Evolutionary conservation across 805 yeast genomes (phyloP), one percentile per base, ranked within the genome.

Genomic region (Barnettozyma wickerhamii): DNA sequence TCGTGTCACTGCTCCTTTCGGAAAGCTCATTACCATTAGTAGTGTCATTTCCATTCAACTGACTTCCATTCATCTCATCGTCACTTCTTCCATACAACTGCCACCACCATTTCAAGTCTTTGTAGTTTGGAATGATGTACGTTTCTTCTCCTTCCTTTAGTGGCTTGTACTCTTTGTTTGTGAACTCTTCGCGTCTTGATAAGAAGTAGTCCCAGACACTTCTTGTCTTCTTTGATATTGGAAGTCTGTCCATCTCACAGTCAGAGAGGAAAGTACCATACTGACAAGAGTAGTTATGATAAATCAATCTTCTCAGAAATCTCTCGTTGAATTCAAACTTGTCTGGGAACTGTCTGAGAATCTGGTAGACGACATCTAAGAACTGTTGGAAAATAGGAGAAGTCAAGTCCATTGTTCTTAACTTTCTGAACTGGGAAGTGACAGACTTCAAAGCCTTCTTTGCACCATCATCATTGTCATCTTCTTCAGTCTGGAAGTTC

Each of bases 321-420:
- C 96, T 65, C 59, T 90, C 96, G 55, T 90, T 89, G 63, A 81
- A 90, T 62, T 91, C 96, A 60, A 93, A 93, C 34, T 68, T 64
- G 1, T 65, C 53, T 0, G 96, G 95, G 50, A 76, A 71, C 56
- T 88, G 95, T 7, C 78, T 61, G 38, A 74, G 60, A 15, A 91
- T 57, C 57, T 93, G 99, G 59, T 82, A 89, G 2, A 88, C 84
- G 48, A 93, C 81, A 55, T 93, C 99, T 34, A 93, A 62, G 62
- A 90, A 93, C 57, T 93, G 99, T 53, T 89, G 97, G 64, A 93
- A 91, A 2, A 90, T 77, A 0, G 99, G 99, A 10, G 96, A 84
- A n/a, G 81, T 77, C 40, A 78, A 73, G 47, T 81, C 80, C 37
- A 73, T 51, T 41, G 68, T 75, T 40, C 68, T 68, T 34, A 65